Percentiles rank a stretch among this genome's conserved stretches.
These are phyloP conservation scores for Fragaria nilgerrensis DNA, from an alignment of 306 rosid genomes.

Conservation along the genomic window DNA sequence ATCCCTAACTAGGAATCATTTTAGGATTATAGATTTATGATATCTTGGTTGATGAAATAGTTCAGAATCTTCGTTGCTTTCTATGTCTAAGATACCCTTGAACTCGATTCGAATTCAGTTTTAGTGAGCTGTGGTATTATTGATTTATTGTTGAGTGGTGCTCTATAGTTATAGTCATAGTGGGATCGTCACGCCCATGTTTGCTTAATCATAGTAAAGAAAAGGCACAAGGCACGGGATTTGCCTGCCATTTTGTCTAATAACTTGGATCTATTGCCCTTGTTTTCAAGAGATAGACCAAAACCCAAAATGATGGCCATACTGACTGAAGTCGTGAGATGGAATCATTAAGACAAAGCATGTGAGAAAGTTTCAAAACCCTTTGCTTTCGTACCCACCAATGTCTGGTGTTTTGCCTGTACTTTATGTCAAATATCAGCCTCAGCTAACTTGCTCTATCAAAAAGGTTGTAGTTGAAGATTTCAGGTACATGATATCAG, in stretches of 20 bases:
- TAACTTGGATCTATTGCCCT: constrained; percentile 7
- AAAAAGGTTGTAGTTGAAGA: not conserved
- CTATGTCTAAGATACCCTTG: not conserved
- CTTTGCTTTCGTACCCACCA: constrained; percentile 9
- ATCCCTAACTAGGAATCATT: constrained; percentile 6
- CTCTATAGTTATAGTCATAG: not conserved
- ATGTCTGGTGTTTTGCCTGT: not conserved
- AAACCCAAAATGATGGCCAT: not conserved
- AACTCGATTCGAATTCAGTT: not conserved
- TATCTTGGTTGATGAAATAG: not conserved
- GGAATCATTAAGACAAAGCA: not conserved
- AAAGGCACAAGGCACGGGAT: not conserved
- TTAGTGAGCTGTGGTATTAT: not conserved
- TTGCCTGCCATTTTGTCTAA: constrained; percentile 10
- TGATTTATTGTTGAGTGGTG: not conserved
- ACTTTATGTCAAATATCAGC: not conserved
- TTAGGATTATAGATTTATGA: not conserved
- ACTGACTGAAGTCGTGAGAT: not conserved
- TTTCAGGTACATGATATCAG: not conserved
- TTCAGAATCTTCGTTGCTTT: not conserved
- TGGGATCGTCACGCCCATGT: not conserved
- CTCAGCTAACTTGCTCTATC: not conserved
- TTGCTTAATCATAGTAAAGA: not conserved
- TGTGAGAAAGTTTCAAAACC: not conserved
- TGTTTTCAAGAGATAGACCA: not conserved